Percentiles rank a stretch among this genome's conserved stretches.
These are phyloP conservation scores for Alternaria sp. DNA, from an alignment of 2,329 filamentous ascomycete species.

Conservation along the genomic window DNA sequence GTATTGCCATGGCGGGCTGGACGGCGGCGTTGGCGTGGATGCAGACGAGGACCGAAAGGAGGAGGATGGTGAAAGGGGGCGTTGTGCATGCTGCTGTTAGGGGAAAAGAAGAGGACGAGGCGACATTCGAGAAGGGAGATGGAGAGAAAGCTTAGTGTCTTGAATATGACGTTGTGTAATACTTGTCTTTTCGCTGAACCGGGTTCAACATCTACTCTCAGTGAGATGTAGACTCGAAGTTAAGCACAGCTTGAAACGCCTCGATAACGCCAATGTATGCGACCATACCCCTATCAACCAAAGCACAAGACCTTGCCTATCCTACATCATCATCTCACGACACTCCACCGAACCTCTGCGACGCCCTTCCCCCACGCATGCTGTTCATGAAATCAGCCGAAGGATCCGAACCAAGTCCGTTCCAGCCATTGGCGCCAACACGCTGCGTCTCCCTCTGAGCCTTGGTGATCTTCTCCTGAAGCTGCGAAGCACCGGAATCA, in stretches of 20 bases:
- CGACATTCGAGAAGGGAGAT: not conserved
- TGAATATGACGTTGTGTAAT: not conserved
- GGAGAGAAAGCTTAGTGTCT: slow-evolving; percentile 3
- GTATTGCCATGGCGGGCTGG: slow-evolving; percentile 68
- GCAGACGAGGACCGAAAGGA: slow-evolving; percentile 53
- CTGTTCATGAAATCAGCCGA: slow-evolving; percentile 92
- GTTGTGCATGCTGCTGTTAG: not conserved
- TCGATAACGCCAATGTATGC: slow-evolving; percentile 9
- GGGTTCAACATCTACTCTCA: not conserved
- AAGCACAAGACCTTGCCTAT: not conserved
- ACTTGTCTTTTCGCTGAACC: not conserved
- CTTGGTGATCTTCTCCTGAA: slow-evolving; percentile 82
- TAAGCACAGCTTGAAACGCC: slow-evolving; percentile 5
- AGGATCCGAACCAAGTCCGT: slow-evolving; percentile 69
- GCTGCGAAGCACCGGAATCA: slow-evolving; percentile 79
- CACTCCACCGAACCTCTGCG: slow-evolving; percentile 46
- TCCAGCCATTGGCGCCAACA: slow-evolving; percentile 60
- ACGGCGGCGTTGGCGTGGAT: slow-evolving; percentile 63
- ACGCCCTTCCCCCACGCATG: slow-evolving; percentile 69
- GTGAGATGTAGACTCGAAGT: not conserved
- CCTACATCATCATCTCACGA: slow-evolving; percentile 24
- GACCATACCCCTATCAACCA: slow-evolving; percentile 2
- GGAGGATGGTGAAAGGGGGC: slow-evolving; percentile 27
- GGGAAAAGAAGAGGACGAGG: slow-evolving; percentile 5
- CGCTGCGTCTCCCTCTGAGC: slow-evolving; percentile 80